Conservation (phyloP, 2,329 filamentous ascomycete genomes). For the Diaporthe citrichinensis region DNA sequence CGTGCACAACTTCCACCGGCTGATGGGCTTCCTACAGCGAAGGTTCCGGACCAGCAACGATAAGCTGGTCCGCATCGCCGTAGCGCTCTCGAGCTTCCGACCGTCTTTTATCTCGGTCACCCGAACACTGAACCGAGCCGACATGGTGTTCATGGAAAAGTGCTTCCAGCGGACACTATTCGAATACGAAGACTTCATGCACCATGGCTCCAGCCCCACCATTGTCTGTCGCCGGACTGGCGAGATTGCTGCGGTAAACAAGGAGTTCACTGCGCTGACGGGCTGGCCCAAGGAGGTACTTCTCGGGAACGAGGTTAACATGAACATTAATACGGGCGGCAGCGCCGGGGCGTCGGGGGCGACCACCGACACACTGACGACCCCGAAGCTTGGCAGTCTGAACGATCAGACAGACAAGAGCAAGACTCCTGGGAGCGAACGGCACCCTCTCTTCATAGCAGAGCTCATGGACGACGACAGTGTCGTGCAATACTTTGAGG, state of each 20-base stretch:
- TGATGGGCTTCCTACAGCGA: constrained; percentile 84
- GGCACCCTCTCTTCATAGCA: constrained; percentile 88
- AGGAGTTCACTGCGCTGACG: constrained; percentile 95
- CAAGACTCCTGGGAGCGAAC: constrained; percentile 62
- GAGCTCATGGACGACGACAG: constrained; percentile 95
- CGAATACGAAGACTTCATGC: constrained; percentile 94
- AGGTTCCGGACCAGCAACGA: constrained; percentile 76
- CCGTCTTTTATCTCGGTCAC: constrained; percentile 95
- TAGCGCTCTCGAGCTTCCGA: constrained; percentile 88
- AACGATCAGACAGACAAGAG: constrained; percentile 54
- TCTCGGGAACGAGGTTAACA: constrained; percentile 87
- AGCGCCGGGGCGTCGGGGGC: constrained; percentile 57
- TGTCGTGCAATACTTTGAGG: constrained; percentile 94
- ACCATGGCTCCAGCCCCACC: constrained; percentile 89
- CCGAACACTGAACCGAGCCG: constrained; percentile 87
- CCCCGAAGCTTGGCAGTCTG: constrained; percentile 65
- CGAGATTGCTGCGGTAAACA: constrained; percentile 94
- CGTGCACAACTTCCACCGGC: constrained; percentile 88
- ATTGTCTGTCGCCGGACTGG: constrained; percentile 93
- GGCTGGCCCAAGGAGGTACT: constrained; percentile 94
- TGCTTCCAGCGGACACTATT: constrained; percentile 93
- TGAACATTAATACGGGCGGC: constrained; percentile 84
- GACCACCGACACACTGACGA: constrained; percentile 59
- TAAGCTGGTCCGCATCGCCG: constrained; percentile 86
- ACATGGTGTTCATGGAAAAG: constrained; percentile 98